A percentile compares a stretch with the other conserved stretches of the same genome.
Conservation (phyloP, 495 filamentous ascomycete genomes). For the Lasiosphaeriaceae sp. region DNA sequence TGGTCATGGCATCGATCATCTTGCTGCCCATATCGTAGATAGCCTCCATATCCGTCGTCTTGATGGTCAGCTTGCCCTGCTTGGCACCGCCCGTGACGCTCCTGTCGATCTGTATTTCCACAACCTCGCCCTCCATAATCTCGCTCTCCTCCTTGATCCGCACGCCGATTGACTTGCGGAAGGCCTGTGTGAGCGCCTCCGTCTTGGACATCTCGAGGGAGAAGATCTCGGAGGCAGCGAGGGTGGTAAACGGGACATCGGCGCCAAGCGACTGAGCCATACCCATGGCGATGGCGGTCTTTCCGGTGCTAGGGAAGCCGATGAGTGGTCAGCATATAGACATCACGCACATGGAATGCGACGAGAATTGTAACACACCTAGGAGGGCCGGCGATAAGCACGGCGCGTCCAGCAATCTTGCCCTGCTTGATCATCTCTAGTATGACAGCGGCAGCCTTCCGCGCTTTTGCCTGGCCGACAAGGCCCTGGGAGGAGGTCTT, state of each 20-base stretch:
- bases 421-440: constrained; percentile 98
- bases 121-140: constrained; percentile 98
- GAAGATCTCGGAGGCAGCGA: constrained; percentile 94
- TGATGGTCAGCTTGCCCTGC: constrained; percentile 98
- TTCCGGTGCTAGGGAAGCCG: constrained; percentile 65
- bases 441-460: constrained; percentile 92
- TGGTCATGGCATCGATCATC: constrained; percentile 99
- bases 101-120: constrained; percentile 98
- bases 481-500: constrained; percentile 87
- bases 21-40: constrained; percentile 99
- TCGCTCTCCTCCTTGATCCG: constrained; percentile 97
- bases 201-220: constrained; percentile 99
- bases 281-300: constrained; percentile 97
- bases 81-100: constrained; percentile 95
- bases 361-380: constrained; percentile 39
- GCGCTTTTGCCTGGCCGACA: constrained; percentile 92
- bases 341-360: not conserved
- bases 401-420: constrained; percentile 93
- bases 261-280: constrained; percentile 93
- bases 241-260: constrained; percentile 94
- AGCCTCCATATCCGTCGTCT: constrained; percentile 99
- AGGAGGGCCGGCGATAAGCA: constrained; percentile 92
- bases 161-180: constrained; percentile 94
- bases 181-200: constrained; percentile 94
- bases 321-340: constrained; percentile 5